Percentiles rank a stretch among this genome's conserved stretches.
Conservation (phyloP, 192 early-diverging fungal genomes). For the Coemansia guatemalensis region DNA sequence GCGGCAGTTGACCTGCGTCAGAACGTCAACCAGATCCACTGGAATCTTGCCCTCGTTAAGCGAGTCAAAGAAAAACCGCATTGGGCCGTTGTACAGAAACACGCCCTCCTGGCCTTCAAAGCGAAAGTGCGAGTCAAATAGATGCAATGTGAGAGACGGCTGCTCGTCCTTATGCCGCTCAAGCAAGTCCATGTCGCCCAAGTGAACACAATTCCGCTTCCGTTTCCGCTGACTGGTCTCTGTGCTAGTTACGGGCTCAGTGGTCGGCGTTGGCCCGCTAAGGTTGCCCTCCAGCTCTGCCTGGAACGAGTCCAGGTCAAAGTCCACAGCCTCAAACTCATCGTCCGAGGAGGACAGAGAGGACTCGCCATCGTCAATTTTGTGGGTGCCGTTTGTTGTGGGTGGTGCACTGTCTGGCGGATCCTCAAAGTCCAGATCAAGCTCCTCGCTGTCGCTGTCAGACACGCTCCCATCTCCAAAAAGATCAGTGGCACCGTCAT, state of each 20-base stretch:
- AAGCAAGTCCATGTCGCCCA: conserved; percentile 37
- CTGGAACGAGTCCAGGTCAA: conserved; percentile 26
- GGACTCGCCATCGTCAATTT: conserved; percentile 37
- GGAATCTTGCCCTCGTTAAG: conserved; percentile 59
- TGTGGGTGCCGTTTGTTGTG: conserved; percentile 17
- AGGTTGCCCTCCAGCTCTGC: conserved; percentile 25
- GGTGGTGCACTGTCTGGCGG: conserved; percentile 7
- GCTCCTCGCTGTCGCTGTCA: conserved; percentile 30
- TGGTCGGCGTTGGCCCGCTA: not conserved
- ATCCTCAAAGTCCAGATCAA: conserved; percentile 43
- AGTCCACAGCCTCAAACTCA: conserved; percentile 52
- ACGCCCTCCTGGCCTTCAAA: conserved; percentile 62
- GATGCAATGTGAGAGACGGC: conserved; percentile 63
- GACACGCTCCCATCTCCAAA: conserved; percentile 34
- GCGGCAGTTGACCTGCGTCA: conserved; percentile 57
- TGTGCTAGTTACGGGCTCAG: not conserved
- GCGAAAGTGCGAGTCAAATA: conserved; percentile 73
- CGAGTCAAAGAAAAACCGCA: conserved; percentile 56
- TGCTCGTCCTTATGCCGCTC: conserved; percentile 52
- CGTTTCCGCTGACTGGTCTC: conserved; percentile 20
- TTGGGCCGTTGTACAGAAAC: conserved; percentile 52
- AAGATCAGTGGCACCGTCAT: conserved; percentile 26
- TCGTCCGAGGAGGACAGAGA: conserved; percentile 37
- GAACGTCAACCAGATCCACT: conserved; percentile 66
- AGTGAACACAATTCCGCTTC: conserved; percentile 14